Evolutionary conservation across 2,329 filamentous ascomycete genomes (phyloP), one percentile per base, ranked within the genome.

Genomic region (Microdochium trichocladiopsis): DNA sequence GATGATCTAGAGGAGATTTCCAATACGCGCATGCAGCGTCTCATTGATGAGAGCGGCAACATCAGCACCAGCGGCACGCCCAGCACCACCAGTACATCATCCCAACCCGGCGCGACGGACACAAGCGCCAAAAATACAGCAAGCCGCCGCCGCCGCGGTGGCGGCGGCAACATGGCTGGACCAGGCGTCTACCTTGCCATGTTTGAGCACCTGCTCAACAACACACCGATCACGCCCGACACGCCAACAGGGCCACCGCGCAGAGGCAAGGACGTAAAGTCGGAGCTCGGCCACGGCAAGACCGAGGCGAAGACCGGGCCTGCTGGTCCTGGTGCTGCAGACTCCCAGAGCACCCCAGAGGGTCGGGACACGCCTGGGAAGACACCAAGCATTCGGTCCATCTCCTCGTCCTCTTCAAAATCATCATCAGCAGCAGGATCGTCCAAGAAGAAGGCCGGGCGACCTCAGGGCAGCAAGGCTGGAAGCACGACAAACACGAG

Each of bases 161-260:
- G 28, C 49, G 16, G 21, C 5, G 50, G 53, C 5, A 55, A 71
- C 33, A 77, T 78, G 51, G 75, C 74, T 23, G 87, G 87, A 0
- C 87, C 88, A 0, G 88, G 88, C 1, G 80, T 87, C 48, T 92
- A 87, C 62, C 77, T 91, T 23, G 76, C 80, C 1, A 78, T 83
- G 49, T 92, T 88, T 88, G 85, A 90, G 63, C 72, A 79, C 1
- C 72, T 91, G 6, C 72, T 92, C 2, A 84, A 91, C 62, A 72
- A 76, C n/a, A 88, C 88, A 0, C 66, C 76, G 47, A 83, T 92
- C 55, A 87, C 86, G 1, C 86, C 88, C 0, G 75, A 71, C 0
- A 73, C 69, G 1, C 65, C 73, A 0, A 62, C 68, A 1, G 84
- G 85, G 0, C 70, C 72, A 1, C 66, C 85, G 0, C 74, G 86